Evolutionary conservation across 2,329 filamentous ascomycete species (phyloP), one percentile per base, ranked within the genome.

Genomic region (Verticillium nubilum): DNA sequence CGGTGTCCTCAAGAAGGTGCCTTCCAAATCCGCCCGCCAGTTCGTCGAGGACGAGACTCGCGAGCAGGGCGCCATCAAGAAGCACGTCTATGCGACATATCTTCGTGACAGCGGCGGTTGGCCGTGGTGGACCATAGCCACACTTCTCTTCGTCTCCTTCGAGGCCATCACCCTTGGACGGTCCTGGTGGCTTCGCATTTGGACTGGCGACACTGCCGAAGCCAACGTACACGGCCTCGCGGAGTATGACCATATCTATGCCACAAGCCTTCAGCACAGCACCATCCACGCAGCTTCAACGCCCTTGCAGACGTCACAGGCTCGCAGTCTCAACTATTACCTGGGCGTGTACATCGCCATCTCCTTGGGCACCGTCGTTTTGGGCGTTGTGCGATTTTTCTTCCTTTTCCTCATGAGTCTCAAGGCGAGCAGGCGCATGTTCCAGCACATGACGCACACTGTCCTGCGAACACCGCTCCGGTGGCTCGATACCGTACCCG

Each of bases 401-500:
- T 85, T 84, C 69, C 76, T 89, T 5, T 90, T 86, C 66, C 65
- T 76, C 7, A 86, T 87, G 54, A 88, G 88, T 13, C 79, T 92
- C 65, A 81, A 79, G 60, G 89, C 89, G 3, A 92, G 89, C n/a
- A 79, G 85, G 42, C 75, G 75, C 52, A 77, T 93, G 3, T 94
- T 92, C 63, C 80, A 85, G 25, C 81, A 81, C 57, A 81, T 92
- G 63, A 84, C 87, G 52, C 86, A 84, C 64, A 80, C 84, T 0
- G 80, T 94, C 12, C 78, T 94, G 3, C 83, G 88, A 19, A 86
- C 90, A 5, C 90, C 89, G 1, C 77, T 93, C n/a, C 80, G 89
- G 62, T 92, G 89, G 88, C 80, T 94, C 37, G 90, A 94, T 68
- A 93, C 90, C 0, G 87, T 92, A 0, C 91, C 91, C 0, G 78